Conservation (phyloP, 495 filamentous ascomycete species). For the Annulohypoxylon nitens region DNA sequence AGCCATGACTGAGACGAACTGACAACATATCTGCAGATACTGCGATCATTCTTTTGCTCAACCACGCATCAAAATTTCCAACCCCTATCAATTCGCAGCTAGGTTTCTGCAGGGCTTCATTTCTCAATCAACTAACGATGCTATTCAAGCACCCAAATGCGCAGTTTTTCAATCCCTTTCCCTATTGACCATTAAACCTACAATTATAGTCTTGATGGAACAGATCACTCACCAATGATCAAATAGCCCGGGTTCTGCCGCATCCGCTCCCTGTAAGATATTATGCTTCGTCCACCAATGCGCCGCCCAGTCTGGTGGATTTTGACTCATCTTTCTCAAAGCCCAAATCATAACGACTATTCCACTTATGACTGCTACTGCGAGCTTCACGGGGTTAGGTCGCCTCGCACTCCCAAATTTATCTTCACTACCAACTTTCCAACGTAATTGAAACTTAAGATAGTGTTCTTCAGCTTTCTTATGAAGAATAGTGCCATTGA, state of each 20-base stretch:
- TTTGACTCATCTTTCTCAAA: background rate
- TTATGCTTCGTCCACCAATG: background rate
- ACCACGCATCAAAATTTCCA: background rate
- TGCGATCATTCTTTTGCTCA: background rate
- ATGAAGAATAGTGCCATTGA: slow-evolving; percentile 27
- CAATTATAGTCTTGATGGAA: background rate
- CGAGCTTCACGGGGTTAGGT: slow-evolving; percentile 19
- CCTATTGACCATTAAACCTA: background rate
- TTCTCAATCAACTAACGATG: background rate
- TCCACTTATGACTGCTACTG: slow-evolving; percentile 3
- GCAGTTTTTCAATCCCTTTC: background rate
- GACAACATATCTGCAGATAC: background rate
- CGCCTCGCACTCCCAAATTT: background rate
- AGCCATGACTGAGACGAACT: background rate
- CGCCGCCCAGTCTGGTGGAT: background rate
- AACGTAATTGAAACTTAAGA: background rate
- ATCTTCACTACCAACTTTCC: background rate
- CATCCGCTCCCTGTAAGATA: background rate
- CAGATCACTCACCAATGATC: background rate
- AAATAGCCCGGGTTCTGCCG: background rate
- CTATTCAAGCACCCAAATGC: background rate
- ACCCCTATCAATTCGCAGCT: background rate
- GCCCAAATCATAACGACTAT: slow-evolving; percentile 18
- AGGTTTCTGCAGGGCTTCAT: background rate
- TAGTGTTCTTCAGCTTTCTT: slow-evolving; percentile 20